Evolutionary conservation across 345 rosid genomes (phyloP).

Genomic region (Passiflora organensis): DNA sequence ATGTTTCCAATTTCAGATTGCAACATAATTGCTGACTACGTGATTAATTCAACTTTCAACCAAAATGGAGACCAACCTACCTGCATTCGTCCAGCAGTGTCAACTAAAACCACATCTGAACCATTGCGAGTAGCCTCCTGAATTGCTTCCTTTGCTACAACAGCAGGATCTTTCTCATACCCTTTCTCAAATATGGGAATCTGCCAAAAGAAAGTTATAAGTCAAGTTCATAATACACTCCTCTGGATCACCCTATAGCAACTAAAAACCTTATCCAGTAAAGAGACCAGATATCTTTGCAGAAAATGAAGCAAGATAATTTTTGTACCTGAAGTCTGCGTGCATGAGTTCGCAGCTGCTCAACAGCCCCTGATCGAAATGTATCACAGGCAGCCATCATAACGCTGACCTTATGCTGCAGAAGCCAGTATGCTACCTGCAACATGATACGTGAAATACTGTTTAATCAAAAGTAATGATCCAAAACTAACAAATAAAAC

Average conservation of each 20-base stretch:
- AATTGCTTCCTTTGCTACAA: conserved; percentile 97
- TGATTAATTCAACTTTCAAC: background rate
- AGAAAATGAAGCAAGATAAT: background rate
- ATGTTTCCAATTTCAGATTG: too few relatives aligned
- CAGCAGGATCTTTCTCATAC: conserved; percentile 95
- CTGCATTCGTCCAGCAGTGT: conserved; percentile 99
- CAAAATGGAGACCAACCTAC: conserved; percentile 16
- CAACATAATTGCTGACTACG: background rate
- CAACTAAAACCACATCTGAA: conserved; percentile 95
- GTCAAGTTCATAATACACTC: background rate
- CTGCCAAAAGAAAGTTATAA: conserved; percentile 28
- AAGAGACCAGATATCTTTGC: too few relatives aligned
- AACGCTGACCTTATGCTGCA: conserved; percentile 78
- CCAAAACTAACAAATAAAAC: too few relatives aligned
- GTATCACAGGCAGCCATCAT: conserved; percentile 99
- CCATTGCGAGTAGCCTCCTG: conserved; percentile 82
- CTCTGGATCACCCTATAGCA: too few relatives aligned
- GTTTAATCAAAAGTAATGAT: conserved; percentile 2
- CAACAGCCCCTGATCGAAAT: conserved; percentile 98
- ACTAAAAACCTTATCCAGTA: too few relatives aligned
- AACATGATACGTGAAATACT: conserved; percentile 7
- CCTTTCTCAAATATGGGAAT: conserved; percentile 97
- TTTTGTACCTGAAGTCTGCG: conserved; percentile 80
- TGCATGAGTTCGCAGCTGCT: conserved; percentile 94
- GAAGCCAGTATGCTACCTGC: conserved; percentile 98